Conservation (phyloP, 2,329 filamentous ascomycete genomes). For the Xylaria sp. region DNA sequence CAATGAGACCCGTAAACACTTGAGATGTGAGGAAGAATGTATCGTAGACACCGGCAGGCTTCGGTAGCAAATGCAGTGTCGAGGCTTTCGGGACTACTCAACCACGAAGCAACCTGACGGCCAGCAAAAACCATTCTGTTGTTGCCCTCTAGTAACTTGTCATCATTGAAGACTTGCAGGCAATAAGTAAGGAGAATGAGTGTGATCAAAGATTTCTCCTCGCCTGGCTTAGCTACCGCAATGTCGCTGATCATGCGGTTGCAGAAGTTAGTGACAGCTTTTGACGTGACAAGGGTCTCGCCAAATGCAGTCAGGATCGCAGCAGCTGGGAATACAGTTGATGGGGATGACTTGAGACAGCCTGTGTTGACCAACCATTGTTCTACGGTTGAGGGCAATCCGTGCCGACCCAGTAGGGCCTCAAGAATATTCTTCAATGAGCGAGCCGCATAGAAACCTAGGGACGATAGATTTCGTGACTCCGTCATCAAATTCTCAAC, state of each 20-base stretch:
- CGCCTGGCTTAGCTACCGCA: constrained; percentile 42
- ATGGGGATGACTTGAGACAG: constrained; percentile 42
- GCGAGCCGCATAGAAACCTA: constrained; percentile 49
- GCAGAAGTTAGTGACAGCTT: constrained; percentile 47
- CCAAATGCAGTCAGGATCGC: constrained; percentile 50
- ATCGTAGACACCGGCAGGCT: constrained; percentile 52
- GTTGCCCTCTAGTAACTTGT: constrained; percentile 51
- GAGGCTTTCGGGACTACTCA: constrained; percentile 47
- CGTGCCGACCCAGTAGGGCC: constrained; percentile 42
- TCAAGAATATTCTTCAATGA: constrained; percentile 47
- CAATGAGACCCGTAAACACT: constrained; percentile 88
- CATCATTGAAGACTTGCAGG: constrained; percentile 46
- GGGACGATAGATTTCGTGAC: constrained; percentile 38
- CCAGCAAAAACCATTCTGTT: constrained; percentile 78
- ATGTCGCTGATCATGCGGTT: constrained; percentile 58
- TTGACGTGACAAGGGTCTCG: constrained; percentile 45
- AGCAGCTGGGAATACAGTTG: constrained; percentile 44
- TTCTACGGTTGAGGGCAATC: constrained; percentile 42
- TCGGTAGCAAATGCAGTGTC: constrained; percentile 43
- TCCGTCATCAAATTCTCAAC: constrained; percentile 42
- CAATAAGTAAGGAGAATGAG: constrained; percentile 52
- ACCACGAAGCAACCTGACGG: constrained; percentile 69
- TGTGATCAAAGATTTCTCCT: constrained; percentile 42
- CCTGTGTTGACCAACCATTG: constrained; percentile 42
- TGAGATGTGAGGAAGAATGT: constrained; percentile 66